A percentile compares a stretch with the other conserved stretches of the same genome.
Evolutionary conservation across 139 green algal genomes (phyloP).

Genomic region (Chlorella sp.): DNA sequence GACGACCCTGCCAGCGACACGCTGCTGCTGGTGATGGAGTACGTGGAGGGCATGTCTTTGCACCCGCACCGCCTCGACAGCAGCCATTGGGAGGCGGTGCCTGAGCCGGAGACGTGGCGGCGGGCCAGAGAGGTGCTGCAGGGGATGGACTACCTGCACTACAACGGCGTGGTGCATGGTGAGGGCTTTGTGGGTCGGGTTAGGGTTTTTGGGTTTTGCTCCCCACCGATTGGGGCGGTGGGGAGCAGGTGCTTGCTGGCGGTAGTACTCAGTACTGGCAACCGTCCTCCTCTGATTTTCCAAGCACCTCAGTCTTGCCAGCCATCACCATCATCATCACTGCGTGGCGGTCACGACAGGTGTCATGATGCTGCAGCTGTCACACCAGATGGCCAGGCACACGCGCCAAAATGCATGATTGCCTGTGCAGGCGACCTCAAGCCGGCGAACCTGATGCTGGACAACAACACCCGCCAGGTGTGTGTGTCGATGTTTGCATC

Average conservation of each 20-base stretch:
- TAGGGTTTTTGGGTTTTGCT: too few species aligned
- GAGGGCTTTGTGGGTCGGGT: too few species aligned
- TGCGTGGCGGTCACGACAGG: too few species aligned
- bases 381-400: neutral
- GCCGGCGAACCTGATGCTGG: conserved; percentile 23
- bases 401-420: neutral
- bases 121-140: conserved; percentile 26
- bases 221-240: too few species aligned
- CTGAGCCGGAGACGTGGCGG: conserved; percentile 17
- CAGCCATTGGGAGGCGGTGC: conserved; percentile 15
- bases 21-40: conserved; percentile 43
- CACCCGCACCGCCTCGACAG: neutral
- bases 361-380: neutral
- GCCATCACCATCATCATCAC: too few species aligned
- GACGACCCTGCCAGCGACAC: conserved; percentile 47
- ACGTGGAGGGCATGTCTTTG: conserved; percentile 4
- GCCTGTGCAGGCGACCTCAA: neutral
- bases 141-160: conserved; percentile 53
- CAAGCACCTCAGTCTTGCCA: too few species aligned
- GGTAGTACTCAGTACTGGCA: too few species aligned
- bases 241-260: too few species aligned
- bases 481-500: too few species aligned
- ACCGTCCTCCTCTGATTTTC: too few species aligned
- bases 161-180: conserved; percentile 17
- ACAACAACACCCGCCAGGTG: conserved; percentile 13